A percentile compares a stretch with the other conserved stretches of the same genome.
Evolutionary conservation across 257 asterid species (phyloP).

Genomic region (Solanum bukasovii): DNA sequence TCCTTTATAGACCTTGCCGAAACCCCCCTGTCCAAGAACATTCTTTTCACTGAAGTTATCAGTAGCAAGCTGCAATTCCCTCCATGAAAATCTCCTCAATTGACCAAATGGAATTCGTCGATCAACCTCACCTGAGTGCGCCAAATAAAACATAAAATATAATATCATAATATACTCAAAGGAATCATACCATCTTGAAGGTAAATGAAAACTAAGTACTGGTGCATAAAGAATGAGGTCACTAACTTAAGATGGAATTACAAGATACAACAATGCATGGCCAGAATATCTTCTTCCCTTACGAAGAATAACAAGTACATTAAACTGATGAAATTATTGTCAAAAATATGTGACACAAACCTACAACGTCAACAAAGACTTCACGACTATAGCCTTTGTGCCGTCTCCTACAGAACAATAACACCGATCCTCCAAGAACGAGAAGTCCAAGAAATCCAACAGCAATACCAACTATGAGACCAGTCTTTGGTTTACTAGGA

Average conservation of each 20-base stretch:
- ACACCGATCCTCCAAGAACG: conserved; percentile 44
- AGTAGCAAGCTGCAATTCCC: conserved; percentile 85
- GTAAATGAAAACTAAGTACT: not conserved
- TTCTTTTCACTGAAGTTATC: conserved; percentile 79
- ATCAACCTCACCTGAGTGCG: conserved; percentile 70
- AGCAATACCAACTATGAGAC: conserved; percentile 55
- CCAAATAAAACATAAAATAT: not conserved
- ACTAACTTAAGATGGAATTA: not conserved
- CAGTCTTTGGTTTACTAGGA: conserved; percentile 55
- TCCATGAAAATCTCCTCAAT: conserved; percentile 79
- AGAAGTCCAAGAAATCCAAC: conserved; percentile 48
- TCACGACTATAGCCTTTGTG: conserved; percentile 59
- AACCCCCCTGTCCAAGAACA: conserved; percentile 93
- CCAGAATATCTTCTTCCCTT: not conserved
- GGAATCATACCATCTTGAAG: not conserved
- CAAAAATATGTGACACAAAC: conserved; percentile 24
- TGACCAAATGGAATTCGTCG: conserved; percentile 88
- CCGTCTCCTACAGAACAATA: conserved; percentile 48
- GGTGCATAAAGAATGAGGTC: not conserved
- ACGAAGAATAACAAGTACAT: not conserved
- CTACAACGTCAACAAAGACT: conserved; percentile 84
- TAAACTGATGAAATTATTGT: not conserved
- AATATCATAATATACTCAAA: not conserved
- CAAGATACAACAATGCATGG: not conserved
- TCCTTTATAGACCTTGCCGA: conserved; percentile 91